Percentiles rank a stretch among this genome's conserved stretches.
These are phyloP conservation scores for Cladosporium sp. DNA, from an alignment of 2,329 filamentous ascomycete genomes.

Conservation along the genomic window DNA sequence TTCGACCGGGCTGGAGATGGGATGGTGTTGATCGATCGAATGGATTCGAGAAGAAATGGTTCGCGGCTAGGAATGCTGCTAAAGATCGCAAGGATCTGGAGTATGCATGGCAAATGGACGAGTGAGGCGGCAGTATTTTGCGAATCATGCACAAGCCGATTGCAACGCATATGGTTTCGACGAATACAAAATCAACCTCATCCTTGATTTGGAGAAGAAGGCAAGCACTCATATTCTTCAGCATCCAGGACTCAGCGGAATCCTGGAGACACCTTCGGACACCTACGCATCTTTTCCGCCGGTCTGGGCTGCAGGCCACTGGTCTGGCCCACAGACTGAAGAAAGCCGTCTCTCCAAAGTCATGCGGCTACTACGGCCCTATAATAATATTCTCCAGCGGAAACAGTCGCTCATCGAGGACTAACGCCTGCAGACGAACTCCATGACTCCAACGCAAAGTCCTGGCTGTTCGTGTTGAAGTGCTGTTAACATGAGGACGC, in stretches of 20 bases:
- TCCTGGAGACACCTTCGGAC: not conserved
- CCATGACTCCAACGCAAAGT: not conserved
- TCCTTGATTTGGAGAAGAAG: not conserved
- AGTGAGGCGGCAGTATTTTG: slow-evolving; percentile 46
- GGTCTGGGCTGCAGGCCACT: not conserved
- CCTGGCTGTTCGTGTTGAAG: not conserved
- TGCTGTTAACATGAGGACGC: not conserved
- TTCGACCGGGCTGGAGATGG: slow-evolving; percentile 89
- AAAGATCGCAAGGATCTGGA: slow-evolving; percentile 76
- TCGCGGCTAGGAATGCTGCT: slow-evolving; percentile 78
- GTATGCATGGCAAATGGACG: slow-evolving; percentile 97
- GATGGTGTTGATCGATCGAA: slow-evolving; percentile 94
- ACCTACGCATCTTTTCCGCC: not conserved
- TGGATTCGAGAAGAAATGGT: slow-evolving; percentile 91
- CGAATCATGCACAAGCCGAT: not conserved
- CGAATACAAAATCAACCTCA: not conserved
- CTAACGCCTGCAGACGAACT: not conserved
- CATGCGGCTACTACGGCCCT: not conserved
- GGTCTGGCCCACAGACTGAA: not conserved
- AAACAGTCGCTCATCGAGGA: not conserved
- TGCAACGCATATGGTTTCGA: not conserved
- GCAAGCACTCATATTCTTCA: not conserved
- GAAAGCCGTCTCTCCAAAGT: not conserved
- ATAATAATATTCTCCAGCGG: not conserved
- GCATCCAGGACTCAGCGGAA: not conserved